These are phyloP conservation scores for Pythium periplocum DNA, from an alignment of 352 stramenopile genomes.

Conservation along the genomic window DNA sequence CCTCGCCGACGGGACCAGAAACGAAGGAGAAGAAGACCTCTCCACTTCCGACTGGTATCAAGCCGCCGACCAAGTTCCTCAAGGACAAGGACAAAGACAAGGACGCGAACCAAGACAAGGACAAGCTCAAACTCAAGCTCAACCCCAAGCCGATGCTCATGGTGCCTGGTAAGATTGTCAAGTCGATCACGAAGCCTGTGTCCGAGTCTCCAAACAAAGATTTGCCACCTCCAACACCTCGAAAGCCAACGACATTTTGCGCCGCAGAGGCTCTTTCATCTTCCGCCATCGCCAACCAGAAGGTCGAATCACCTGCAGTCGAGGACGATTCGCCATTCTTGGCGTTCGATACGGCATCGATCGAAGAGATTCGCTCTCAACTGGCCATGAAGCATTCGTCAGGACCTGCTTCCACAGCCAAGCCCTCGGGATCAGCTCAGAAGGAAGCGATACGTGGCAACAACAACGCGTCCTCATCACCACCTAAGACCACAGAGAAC, in stretches of 20 bases:
- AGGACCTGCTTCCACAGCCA: not conserved
- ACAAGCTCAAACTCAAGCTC: not conserved
- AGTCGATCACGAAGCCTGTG: constrained; percentile 2
- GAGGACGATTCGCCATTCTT: not conserved
- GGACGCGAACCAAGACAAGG: not conserved
- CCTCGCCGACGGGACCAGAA: not conserved
- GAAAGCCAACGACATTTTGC: not conserved
- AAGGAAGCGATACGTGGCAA: constrained; percentile 29
- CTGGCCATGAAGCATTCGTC: constrained; percentile 43
- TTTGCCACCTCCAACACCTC: not conserved
- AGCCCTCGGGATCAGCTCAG: constrained; percentile 4
- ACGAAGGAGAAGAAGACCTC: not conserved
- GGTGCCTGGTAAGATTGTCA: constrained; percentile 40
- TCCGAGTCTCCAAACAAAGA: not conserved
- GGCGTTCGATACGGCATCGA: constrained; percentile 45
- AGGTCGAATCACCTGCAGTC: too few species aligned
- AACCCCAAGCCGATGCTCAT: constrained; percentile 21
- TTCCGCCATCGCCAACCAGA: too few species aligned
- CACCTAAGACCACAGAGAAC: not conserved
- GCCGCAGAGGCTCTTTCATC: not conserved
- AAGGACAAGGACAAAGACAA: constrained; percentile 15
- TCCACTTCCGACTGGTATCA: constrained; percentile 7
- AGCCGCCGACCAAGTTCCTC: constrained; percentile 18
- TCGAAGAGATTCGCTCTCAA: constrained; percentile 54
- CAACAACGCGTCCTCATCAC: constrained; percentile 32